These are phyloP conservation scores for Daldinia eschscholtzii DNA, from an alignment of 2,329 filamentous ascomycete genomes.

Conservation along the genomic window DNA sequence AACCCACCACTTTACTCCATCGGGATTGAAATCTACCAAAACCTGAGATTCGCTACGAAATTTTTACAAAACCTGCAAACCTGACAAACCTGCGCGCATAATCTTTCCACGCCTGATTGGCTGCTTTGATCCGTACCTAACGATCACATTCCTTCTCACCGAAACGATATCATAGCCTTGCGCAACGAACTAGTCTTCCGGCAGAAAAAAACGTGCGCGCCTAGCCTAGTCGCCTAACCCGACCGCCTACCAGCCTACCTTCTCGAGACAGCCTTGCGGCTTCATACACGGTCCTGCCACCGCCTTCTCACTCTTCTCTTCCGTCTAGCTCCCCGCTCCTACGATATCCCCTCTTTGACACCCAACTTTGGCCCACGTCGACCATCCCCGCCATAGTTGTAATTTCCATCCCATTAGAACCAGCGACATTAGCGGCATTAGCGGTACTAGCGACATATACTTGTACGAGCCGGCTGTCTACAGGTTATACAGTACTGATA, in stretches of 20 bases:
- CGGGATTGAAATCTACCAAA: conserved; percentile 27
- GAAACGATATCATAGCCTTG: conserved; percentile 34
- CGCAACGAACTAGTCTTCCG: conserved; percentile 31
- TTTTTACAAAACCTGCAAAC: not conserved
- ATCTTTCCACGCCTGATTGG: conserved; percentile 27
- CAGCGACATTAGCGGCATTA: no score
- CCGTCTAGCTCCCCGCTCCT: conserved; percentile 12
- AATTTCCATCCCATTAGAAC: conserved; percentile 16
- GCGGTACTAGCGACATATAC: not conserved
- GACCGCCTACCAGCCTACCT: conserved; percentile 26
- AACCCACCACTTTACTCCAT: conserved; percentile 46
- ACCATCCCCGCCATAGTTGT: conserved; percentile 6
- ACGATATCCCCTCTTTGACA: conserved; percentile 24
- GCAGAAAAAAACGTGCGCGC: conserved; percentile 26
- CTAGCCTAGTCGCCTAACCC: conserved; percentile 41
- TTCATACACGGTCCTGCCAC: conserved; percentile 41
- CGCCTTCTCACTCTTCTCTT: conserved; percentile 22
- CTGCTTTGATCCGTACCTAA: conserved; percentile 23
- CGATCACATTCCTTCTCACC: conserved; percentile 32
- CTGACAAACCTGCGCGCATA: conserved; percentile 28
- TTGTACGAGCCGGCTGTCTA: not conserved
- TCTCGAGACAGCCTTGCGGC: conserved; percentile 41
- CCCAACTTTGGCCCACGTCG: conserved; percentile 10
- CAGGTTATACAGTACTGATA: conserved; percentile 20
- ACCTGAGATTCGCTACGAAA: conserved; percentile 24